Conservation (phyloP, 306 rosid species). For the Styphnolobium japonicum region DNA sequence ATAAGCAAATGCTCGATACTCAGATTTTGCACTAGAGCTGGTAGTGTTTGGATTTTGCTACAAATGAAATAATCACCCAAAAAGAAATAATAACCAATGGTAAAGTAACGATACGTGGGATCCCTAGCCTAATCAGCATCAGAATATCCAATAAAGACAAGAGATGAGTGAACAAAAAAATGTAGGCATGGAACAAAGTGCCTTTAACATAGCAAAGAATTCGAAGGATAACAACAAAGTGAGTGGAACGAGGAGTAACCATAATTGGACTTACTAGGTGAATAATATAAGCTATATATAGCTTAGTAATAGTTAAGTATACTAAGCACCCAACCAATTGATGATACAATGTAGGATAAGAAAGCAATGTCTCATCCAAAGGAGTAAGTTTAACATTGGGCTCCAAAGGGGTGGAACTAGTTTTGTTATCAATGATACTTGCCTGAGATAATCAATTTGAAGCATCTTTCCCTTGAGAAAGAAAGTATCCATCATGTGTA, state of each 20-base stretch:
- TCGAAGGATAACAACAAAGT: too few relatives aligned
- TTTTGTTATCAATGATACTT: neutral
- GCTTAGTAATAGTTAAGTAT: neutral
- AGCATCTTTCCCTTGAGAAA: neutral
- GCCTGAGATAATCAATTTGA: neutral
- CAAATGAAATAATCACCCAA: neutral
- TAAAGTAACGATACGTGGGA: too few relatives aligned
- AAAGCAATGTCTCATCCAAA: neutral
- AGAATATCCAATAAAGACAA: too few relatives aligned
- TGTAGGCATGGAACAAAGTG: too few relatives aligned
- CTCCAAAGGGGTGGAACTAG: neutral
- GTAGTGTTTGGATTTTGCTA: neutral
- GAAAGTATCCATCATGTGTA: neutral
- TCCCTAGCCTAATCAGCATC: too few relatives aligned
- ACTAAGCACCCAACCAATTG: neutral
- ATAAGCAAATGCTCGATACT: neutral
- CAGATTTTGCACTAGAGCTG: neutral
- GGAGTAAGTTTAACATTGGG: too few relatives aligned
- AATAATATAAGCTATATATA: neutral
- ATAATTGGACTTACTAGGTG: neutral
- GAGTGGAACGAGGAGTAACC: neutral
- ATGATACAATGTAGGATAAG: neutral
- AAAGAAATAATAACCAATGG: neutral
- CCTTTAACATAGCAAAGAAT: too few relatives aligned
- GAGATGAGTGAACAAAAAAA: too few relatives aligned